A percentile compares a stretch with the other conserved stretches of the same genome.
phyloP scores from a whole-genome alignment of 139 green algal genomes.

The Picochlorum sp. region DNA sequence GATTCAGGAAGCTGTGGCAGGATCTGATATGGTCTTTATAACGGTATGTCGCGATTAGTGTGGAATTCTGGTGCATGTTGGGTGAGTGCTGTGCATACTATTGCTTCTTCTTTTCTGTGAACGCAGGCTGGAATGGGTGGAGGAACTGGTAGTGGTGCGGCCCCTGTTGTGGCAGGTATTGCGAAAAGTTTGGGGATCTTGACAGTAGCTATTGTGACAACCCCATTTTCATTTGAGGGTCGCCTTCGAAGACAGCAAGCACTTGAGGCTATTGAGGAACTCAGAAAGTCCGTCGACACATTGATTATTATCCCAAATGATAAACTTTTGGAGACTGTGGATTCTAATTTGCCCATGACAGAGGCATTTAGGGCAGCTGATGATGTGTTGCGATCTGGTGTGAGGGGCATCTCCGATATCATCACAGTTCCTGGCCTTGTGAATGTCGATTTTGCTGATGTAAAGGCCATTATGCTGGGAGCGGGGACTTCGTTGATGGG shows the following conservation, averaged over 20 bases:
- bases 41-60: constrained; percentile 42
- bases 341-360: constrained; percentile 61
- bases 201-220: constrained; percentile 88
- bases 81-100: neutral
- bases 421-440: constrained; percentile 91
- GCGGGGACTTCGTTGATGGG: constrained; percentile 85
- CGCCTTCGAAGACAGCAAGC: constrained; percentile 44
- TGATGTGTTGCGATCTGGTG: constrained; percentile 78
- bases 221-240: constrained; percentile 93
- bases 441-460: constrained; percentile 98
- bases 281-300: constrained; percentile 68
- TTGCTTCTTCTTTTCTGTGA: constrained; percentile 4
- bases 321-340: constrained; percentile 69
- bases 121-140: constrained; percentile 76
- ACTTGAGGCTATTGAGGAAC: constrained; percentile 62
- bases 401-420: constrained; percentile 93
- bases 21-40: constrained; percentile 92
- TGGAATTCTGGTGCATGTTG: constrained; percentile 4
- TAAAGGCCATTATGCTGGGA: constrained; percentile 84
- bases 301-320: constrained; percentile 93
- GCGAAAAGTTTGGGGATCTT: constrained; percentile 70
- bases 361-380: constrained; percentile 90
- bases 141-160: constrained; percentile 84
- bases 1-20: constrained; percentile 60
- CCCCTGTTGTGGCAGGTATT: constrained; percentile 75